Evolutionary conservation across 768 basidiomycete genomes (phyloP), one percentile per base, ranked within the genome.

Genomic region (Podaxis sp.): DNA sequence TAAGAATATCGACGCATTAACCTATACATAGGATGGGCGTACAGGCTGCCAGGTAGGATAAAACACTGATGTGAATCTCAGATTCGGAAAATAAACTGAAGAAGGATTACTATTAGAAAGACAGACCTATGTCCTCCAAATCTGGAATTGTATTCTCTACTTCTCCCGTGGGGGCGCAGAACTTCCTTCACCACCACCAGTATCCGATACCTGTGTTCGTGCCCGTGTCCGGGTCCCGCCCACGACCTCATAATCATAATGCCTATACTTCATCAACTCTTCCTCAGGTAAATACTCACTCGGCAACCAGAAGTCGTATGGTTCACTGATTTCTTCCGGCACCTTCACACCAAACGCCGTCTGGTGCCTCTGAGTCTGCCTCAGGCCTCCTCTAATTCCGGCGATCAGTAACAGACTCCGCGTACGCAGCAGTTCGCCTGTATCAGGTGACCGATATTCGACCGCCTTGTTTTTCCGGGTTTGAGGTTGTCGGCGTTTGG

Each of bases 401-500:
- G 61, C 54, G 19, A 63, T 56, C 12, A 63, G 22, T 17, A 63
- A 28, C 24, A n/a, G n/a, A 57, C 54, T 57, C 4, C 39, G 36
- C 1, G 61, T 63, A 17, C 55, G 38, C 61, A 33, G 44, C 22
- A 51, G 15, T 49, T 63, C 53, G 15, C 61, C 61, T 17, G 61
- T 63, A 8, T 63, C 61, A 12, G 44, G 17, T n/a, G 61, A 63
- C 17, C 39, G 44, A 42, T 63, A 63, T 51, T 56, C 46, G 7
- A 63, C 52, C 1, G 17, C 26, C 22, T 49, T 33, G 33, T 33
- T 36, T 9, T 33, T 56, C 30, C 52, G 38, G 24, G 33, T 56
- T 24, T 24, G 51, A 73, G 48, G 74, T 72, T 49, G 59, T 57
- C 38, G 66, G 69, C 64, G 69, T 73, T 52, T 83, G 33, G 19